Conservation (phyloP, 305 asterid genomes). For the Rubia peregrina region DNA sequence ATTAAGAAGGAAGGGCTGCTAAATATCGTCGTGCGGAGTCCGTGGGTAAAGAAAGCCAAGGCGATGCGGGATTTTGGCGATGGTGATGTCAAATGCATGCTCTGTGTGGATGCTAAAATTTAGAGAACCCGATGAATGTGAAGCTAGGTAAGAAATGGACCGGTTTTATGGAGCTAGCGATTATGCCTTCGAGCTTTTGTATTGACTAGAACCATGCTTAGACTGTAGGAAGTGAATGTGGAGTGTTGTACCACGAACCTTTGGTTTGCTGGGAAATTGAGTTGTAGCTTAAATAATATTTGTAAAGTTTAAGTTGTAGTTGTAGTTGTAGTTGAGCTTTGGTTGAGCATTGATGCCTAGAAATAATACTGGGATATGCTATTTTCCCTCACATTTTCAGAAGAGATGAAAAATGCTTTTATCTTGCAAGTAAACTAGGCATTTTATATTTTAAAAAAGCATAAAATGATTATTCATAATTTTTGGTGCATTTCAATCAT, state of each 20-base stretch:
- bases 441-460: no score
- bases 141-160: conserved; percentile 93
- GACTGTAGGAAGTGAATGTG: conserved; percentile 4
- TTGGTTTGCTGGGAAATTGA: no score
- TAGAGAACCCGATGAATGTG: conserved; percentile 62
- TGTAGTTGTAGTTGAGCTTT: no score
- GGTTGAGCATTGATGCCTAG: no score
- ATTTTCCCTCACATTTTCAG: no score
- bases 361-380: no score
- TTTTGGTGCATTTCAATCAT: no score
- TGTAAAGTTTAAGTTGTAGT: no score
- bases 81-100: conserved; percentile 80
- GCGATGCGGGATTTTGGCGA: conserved; percentile 86
- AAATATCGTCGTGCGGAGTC: conserved; percentile 26
- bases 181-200: conserved; percentile 74
- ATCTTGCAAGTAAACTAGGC: no score
- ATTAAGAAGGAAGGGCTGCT: conserved; percentile 63
- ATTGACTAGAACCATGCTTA: conserved; percentile 41
- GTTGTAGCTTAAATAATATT: no score
- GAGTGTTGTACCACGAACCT: neutral
- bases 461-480: no score
- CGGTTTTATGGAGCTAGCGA: conserved; percentile 63
- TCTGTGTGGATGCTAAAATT: conserved; percentile 74
- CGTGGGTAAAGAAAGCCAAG: conserved; percentile 90
- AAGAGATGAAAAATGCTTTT: no score